Conservation (phyloP, 768 basidiomycete species). For the Phaeotremella skinneri region DNA sequence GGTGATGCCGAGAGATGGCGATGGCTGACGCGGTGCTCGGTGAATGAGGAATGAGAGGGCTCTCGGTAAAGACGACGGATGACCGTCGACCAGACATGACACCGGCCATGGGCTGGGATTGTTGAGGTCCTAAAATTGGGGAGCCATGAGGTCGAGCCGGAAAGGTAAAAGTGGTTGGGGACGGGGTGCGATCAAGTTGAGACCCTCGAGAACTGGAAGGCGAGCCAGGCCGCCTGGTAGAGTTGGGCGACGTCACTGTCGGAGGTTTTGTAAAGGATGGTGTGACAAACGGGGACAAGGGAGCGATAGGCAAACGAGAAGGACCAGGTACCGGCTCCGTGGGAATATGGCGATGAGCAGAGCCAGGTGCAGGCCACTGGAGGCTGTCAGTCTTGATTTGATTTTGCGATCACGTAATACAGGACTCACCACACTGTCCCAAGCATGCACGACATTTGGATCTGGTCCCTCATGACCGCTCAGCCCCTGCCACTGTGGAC, state of each 20-base stretch:
- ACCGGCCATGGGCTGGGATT: constrained; percentile 4
- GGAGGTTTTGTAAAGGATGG: constrained; percentile 38
- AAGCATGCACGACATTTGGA: constrained; percentile 27
- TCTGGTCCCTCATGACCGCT: constrained; percentile 12
- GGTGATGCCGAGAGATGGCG: constrained; percentile 23
- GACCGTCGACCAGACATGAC: constrained; percentile 16
- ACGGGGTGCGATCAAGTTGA: not conserved
- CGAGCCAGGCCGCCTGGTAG: constrained; percentile 9
- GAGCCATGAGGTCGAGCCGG: not conserved
- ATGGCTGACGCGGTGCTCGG: constrained; percentile 19
- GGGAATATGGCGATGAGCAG: not conserved
- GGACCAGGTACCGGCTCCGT: constrained; percentile 18
- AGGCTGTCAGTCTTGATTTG: not conserved
- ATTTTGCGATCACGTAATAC: not conserved
- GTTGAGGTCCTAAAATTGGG: not conserved
- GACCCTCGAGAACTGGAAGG: constrained; percentile 6
- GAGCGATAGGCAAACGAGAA: constrained; percentile 28
- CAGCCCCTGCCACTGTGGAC: constrained; percentile 1
- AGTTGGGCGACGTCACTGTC: constrained; percentile 16
- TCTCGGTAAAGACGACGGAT: constrained; percentile 20
- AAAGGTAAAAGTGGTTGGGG: not conserved
- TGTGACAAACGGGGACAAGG: constrained; percentile 39
- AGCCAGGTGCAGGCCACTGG: constrained; percentile 38
- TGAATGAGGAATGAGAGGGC: constrained; percentile 18
- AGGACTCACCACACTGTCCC: constrained; percentile 45